Evolutionary conservation across 768 basidiomycete genomes (phyloP).

Genomic region (Cubamyces lactineus): DNA sequence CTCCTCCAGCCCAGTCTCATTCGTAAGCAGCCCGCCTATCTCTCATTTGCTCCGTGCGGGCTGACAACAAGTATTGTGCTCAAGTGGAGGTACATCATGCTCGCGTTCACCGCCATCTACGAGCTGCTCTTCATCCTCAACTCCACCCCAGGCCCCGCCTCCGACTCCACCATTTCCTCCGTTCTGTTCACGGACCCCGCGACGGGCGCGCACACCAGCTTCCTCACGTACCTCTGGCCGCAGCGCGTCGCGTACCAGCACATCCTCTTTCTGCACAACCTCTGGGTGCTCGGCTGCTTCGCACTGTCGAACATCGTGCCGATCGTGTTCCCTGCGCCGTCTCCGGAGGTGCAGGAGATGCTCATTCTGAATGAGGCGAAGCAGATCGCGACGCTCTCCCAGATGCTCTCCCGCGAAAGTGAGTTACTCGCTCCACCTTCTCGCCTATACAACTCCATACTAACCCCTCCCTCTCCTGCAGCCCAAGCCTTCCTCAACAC

Average conservation of each 20-base stretch:
- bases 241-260: conserved; percentile 75
- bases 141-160: conserved; percentile 47
- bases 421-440: conserved; percentile 18
- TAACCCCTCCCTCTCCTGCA: not conserved
- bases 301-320: conserved; percentile 75
- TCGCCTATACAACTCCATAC: not conserved
- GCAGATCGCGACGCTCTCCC: conserved; percentile 45
- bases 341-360: conserved; percentile 34
- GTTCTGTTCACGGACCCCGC: conserved; percentile 33
- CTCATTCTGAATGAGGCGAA: conserved; percentile 38
- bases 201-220: conserved; percentile 15
- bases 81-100: conserved; percentile 84
- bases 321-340: conserved; percentile 53
- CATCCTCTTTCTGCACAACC: conserved; percentile 72
- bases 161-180: conserved; percentile 30
- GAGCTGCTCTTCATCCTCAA: conserved; percentile 71
- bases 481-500: conserved; percentile 8
- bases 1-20: conserved; percentile 59
- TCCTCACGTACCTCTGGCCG: conserved; percentile 57
- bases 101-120: conserved; percentile 57
- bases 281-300: conserved; percentile 74
- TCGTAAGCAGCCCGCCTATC: conserved; percentile 47
- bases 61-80: not conserved
- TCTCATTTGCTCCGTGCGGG: not conserved
- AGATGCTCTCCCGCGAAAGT: conserved; percentile 61